Evolutionary conservation across 2,329 filamentous ascomycete genomes (phyloP).

Genomic region (Westerdykella aurantiaca): DNA sequence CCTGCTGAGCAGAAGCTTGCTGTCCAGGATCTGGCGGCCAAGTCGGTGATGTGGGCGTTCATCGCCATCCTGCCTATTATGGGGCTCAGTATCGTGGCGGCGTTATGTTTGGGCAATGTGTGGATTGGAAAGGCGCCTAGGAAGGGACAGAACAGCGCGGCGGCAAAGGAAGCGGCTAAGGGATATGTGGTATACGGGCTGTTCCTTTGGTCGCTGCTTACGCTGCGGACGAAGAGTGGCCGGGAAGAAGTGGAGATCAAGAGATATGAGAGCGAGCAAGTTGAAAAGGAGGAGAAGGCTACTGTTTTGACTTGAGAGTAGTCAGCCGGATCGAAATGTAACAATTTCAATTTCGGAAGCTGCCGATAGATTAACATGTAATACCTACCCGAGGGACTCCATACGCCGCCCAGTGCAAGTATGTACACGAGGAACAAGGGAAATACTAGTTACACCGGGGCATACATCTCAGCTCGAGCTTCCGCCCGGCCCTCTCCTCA

Average conservation of each 20-base stretch:
- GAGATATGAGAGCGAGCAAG: no score
- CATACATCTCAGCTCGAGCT: no score
- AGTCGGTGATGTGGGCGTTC: conserved; percentile 61
- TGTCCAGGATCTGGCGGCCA: conserved; percentile 44
- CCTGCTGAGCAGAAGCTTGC: conserved; percentile 31
- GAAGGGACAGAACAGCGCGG: conserved; percentile 21
- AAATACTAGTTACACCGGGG: no score
- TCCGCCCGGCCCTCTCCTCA: background rate
- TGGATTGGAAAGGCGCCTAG: conserved; percentile 40
- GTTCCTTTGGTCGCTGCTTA: conserved; percentile 3
- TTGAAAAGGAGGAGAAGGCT: no score
- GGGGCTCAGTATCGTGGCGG: conserved; percentile 43
- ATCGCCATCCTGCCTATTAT: conserved; percentile 57
- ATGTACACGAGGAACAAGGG: no score
- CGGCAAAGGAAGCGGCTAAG: conserved; percentile 8
- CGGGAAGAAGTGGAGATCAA: background rate
- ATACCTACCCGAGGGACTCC: no score
- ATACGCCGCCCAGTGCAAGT: no score
- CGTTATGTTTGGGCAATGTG: conserved; percentile 48
- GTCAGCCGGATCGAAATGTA: no score
- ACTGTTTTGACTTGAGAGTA: no score
- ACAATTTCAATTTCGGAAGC: no score
- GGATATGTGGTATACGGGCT: conserved; percentile 7
- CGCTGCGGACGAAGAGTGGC: background rate
- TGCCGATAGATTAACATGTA: no score